Evolutionary conservation across 2,329 filamentous ascomycete genomes (phyloP).

Genomic region (Madurella mycetomatis): DNA sequence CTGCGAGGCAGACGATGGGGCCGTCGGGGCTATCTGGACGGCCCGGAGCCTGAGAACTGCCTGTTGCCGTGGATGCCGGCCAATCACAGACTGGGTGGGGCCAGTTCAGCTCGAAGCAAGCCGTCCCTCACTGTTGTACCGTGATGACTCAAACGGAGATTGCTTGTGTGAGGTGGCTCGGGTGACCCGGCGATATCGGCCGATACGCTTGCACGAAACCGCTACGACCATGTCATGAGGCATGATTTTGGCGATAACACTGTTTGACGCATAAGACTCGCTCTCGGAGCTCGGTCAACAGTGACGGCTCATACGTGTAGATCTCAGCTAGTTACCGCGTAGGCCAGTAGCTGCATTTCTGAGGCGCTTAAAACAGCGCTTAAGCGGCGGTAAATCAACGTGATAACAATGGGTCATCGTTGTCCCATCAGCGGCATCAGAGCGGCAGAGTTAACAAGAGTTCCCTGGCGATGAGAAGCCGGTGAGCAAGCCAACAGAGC

Average conservation of each 20-base stretch:
- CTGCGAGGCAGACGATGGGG: conserved; percentile 9
- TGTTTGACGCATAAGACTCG: not conserved
- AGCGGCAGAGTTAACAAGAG: not conserved
- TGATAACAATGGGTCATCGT: no score
- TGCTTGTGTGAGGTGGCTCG: not conserved
- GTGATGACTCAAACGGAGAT: conserved; percentile 20
- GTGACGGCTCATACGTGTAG: no score
- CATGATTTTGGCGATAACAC: no score
- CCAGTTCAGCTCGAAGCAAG: conserved; percentile 1
- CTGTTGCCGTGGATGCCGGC: not conserved
- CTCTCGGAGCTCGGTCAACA: not conserved
- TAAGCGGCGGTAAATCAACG: not conserved
- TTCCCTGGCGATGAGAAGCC: no score
- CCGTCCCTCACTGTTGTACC: conserved; percentile 2
- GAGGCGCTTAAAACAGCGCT: not conserved
- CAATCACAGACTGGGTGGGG: not conserved
- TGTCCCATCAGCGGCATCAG: not conserved
- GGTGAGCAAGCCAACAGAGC: no score
- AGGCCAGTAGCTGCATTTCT: conserved; percentile 1
- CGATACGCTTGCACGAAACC: not conserved
- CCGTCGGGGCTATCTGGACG: not conserved
- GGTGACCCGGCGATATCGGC: conserved; percentile 19
- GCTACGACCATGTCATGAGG: no score
- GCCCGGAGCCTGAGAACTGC: not conserved
- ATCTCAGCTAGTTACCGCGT: not conserved